A percentile compares a stretch with the other conserved stretches of the same genome.
These are phyloP conservation scores for Rhizophora mangle DNA, from an alignment of 345 rosid species.

Conservation along the genomic window DNA sequence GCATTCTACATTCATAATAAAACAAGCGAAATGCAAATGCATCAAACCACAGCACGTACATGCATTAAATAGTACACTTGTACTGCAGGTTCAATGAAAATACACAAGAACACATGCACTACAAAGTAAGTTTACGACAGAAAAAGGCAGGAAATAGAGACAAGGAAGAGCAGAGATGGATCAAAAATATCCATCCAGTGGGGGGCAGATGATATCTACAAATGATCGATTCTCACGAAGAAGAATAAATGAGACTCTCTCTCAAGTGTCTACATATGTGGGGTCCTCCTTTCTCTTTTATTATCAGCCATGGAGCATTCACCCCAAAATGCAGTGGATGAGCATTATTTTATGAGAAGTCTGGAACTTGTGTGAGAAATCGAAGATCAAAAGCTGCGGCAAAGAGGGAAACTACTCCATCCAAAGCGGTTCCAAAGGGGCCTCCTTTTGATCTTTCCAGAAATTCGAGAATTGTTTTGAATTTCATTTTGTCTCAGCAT, in stretches of 20 bases:
- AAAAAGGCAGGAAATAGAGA: conserved; percentile 13
- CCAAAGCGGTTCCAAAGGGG: conserved; percentile 28
- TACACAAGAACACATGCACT: neutral
- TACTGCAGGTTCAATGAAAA: neutral
- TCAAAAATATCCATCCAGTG: conserved; percentile 11
- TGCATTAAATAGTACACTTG: neutral
- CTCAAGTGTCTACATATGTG: neutral
- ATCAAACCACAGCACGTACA: neutral
- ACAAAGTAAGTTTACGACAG: conserved; percentile 9
- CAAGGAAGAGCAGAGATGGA: conserved; percentile 14
- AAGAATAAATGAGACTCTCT: conserved; percentile 11
- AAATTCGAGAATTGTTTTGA: conserved; percentile 9
- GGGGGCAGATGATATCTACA: conserved; percentile 27
- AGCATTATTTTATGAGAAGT: neutral
- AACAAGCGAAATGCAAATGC: neutral
- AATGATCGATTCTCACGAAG: neutral
- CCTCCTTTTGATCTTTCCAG: conserved; percentile 21
- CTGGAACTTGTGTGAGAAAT: neutral
- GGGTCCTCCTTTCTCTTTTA: conserved; percentile 15
- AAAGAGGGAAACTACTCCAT: conserved; percentile 35
- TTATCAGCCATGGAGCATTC: neutral
- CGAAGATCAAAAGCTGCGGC: conserved; percentile 19
- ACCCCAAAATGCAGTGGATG: neutral
- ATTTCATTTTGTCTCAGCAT: conserved; percentile 34
- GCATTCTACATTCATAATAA: no score